These are phyloP conservation scores for Pinus albicaulis DNA, from an alignment of 75 land plant species.

Conservation along the genomic window DNA sequence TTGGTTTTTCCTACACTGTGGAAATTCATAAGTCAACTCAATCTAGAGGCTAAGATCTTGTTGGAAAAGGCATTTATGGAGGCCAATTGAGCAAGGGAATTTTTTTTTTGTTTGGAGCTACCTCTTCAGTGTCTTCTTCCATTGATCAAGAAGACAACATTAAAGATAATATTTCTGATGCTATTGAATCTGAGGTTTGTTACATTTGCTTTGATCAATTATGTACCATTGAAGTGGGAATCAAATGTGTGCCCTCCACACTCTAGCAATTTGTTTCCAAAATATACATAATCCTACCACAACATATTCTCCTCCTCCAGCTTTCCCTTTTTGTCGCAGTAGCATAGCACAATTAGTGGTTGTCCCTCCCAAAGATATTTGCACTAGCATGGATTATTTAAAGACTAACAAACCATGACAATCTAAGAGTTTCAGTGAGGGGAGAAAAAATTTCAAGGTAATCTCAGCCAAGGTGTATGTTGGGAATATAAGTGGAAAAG, in stretches of 20 bases:
- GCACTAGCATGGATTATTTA: no score
- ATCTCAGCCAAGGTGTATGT: no score
- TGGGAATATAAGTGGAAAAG: no score
- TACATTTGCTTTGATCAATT: conserved; percentile 86
- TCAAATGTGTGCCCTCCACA: conserved; percentile 90
- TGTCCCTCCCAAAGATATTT: no score
- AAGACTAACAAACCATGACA: no score
- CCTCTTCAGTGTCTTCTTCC: conserved; percentile 38
- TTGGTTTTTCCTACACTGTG: conserved; percentile 92
- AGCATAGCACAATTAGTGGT: no score
- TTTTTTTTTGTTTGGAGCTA: conserved; percentile 11
- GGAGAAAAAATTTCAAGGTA: no score
- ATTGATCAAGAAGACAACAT: conserved; percentile 29
- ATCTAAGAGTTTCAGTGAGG: no score
- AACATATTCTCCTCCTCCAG: conserved; percentile 28
- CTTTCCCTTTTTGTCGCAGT: conserved; percentile 85
- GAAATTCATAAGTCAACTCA: conserved; percentile 85
- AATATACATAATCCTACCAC: conserved; percentile 74
- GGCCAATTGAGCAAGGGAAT: conserved; percentile 71
- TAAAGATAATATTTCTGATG: conserved; percentile 54
- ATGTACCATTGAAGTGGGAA: conserved; percentile 88
- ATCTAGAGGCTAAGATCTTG: conserved; percentile 66
- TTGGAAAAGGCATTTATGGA: conserved; percentile 76
- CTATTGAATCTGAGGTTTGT: conserved; percentile 57
- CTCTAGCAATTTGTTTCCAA: conserved; percentile 75